Evolutionary conservation across 2,329 filamentous ascomycete genomes (phyloP).

Genomic region (Claviceps sp.): DNA sequence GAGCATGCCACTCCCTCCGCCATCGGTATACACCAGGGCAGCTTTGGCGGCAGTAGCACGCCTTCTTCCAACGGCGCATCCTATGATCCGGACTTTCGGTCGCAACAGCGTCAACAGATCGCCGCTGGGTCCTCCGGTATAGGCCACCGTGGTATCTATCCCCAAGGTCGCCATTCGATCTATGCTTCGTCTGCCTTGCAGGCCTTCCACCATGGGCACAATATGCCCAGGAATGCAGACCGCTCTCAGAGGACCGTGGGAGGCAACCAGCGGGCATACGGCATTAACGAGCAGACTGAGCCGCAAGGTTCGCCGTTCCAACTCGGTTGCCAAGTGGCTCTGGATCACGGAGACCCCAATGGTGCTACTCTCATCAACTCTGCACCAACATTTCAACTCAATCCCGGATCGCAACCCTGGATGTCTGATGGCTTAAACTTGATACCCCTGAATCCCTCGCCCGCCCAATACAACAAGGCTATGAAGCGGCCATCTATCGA

Average conservation of each 20-base stretch:
- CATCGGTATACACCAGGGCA: constrained; percentile 25
- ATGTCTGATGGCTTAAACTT: constrained; percentile 16
- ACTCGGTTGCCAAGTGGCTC: constrained; percentile 19
- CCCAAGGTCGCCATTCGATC: constrained; percentile 38
- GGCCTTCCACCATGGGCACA: constrained; percentile 23
- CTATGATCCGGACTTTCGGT: constrained; percentile 14
- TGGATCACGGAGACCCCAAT: constrained; percentile 18
- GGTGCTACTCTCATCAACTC: constrained; percentile 16
- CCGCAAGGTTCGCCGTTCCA: constrained; percentile 24
- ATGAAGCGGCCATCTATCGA: constrained; percentile 27
- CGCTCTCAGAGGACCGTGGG: constrained; percentile 32
- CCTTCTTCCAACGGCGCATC: constrained; percentile 14
- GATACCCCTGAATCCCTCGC: constrained; percentile 17
- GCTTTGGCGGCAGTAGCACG: constrained; percentile 12
- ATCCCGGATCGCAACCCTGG: constrained; percentile 35
- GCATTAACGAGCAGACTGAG: constrained; percentile 23
- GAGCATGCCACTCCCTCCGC: constrained; percentile 30
- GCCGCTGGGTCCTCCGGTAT: constrained; percentile 28
- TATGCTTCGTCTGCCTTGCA: constrained; percentile 27
- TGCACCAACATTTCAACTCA: constrained; percentile 29
- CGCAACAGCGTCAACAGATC: constrained; percentile 17
- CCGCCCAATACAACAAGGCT: constrained; percentile 11
- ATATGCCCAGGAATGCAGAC: constrained; percentile 28
- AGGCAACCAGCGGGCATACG: constrained; percentile 23
- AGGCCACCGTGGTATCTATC: constrained; percentile 15